These are phyloP conservation scores for Aegilops bicornis DNA, from an alignment of 176 grass and related monocot genomes.

Conservation along the genomic window DNA sequence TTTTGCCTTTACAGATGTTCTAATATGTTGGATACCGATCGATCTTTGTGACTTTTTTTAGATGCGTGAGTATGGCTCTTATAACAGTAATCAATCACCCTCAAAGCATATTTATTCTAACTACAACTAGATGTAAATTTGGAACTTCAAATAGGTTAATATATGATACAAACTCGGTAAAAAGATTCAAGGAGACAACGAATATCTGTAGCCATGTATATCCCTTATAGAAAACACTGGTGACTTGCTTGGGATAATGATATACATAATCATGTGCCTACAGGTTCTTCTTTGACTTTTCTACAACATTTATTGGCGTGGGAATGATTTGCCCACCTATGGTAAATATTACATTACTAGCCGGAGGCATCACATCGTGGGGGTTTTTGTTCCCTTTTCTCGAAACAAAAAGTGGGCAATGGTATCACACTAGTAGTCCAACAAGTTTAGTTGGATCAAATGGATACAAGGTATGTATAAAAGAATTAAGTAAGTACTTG, in stretches of 20 bases:
- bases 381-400: conserved; percentile 57
- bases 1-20: neutral
- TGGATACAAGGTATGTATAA: conserved; percentile 60
- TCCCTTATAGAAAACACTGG: neutral
- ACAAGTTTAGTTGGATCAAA: conserved; percentile 47
- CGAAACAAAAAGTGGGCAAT: conserved; percentile 44
- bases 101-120: too few relatives aligned
- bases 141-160: neutral
- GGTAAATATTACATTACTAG: conserved; percentile 47
- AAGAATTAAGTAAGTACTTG: neutral
- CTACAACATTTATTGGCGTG: conserved; percentile 46
- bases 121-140: neutral
- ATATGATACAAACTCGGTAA: neutral
- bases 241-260: neutral
- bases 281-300: conserved; percentile 84
- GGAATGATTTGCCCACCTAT: conserved; percentile 59
- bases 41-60: neutral
- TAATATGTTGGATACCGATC: neutral
- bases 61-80: too few relatives aligned
- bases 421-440: conserved; percentile 43
- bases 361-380: conserved; percentile 40
- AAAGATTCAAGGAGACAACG: too few relatives aligned
- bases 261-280: neutral
- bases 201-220: neutral
- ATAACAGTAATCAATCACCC: too few relatives aligned